Base-by-base conservation (phyloP, 805 yeast species). In the Hanseniaspora nectarophila region DNA sequence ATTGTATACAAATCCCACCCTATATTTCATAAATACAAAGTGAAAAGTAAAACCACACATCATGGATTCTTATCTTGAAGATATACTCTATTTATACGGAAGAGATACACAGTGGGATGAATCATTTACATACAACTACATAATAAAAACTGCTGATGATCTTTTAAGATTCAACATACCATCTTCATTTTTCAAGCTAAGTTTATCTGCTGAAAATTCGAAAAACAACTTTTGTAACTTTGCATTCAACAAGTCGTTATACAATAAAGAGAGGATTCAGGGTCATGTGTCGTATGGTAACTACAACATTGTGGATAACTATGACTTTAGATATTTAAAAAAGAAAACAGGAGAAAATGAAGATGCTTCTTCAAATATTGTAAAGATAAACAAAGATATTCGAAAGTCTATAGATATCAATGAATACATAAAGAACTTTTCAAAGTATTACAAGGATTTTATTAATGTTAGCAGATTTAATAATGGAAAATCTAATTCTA, bases 91-190 rank as follows among this genome's bases (percentile, higher is more conserved):
- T 32, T 5, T 33, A 18, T 51, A 34, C 15, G 42, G 38, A 10
- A 31, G 38, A n/a, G 50, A 51, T 21, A 53, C 53, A n/a, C 23
- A 51, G 2, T 54, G 54, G 53, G 42, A 38, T 29, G 55, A 54
- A 24, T 26, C 42, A 7, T 40, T 45, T 9, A 48, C 50, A 2
- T 54, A 54, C 26, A 40, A 31, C n/a, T 48, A 49, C 24, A 47
- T 46, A 9, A 39, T 46, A 9, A 54, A 45, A n/a, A 40, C 46
- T 3, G 39, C 51, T n/a, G 46, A 48, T 32, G 43, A 38, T 13
- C 33, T 54, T 6, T 18, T 53, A 46, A 63, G 64, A 39, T 53
- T 53, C 35, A 46, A 34, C 26, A 34, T 37, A 4, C 47, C 49
- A 10, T 23, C 51, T 6, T 29, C 45, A 10, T 44, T 42, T 7